Conservation (phyloP, 2,329 filamentous ascomycete genomes). For the Ophiostoma tasmaniense region DNA sequence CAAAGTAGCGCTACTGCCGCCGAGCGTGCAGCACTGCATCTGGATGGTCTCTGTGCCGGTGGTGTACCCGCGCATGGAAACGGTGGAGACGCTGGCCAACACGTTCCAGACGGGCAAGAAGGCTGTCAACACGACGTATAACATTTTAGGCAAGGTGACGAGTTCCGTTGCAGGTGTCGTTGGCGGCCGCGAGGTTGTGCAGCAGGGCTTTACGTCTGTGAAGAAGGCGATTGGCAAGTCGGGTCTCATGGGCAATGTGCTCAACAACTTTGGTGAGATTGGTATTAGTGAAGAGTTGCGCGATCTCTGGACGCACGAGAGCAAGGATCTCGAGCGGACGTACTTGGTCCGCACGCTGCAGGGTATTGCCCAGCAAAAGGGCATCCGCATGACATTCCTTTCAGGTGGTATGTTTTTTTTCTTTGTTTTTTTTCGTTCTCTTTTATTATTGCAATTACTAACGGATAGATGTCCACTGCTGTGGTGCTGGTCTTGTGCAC, state of each 20-base stretch:
- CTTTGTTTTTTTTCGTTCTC: neutral
- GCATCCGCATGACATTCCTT: constrained; percentile 91
- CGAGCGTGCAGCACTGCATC: constrained; percentile 90
- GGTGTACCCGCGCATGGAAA: constrained; percentile 83
- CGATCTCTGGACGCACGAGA: constrained; percentile 97
- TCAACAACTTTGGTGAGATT: constrained; percentile 94
- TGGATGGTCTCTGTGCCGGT: constrained; percentile 92
- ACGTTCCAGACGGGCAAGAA: constrained; percentile 94
- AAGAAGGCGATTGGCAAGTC: constrained; percentile 96
- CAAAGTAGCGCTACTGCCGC: constrained; percentile 82
- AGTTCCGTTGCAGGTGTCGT: constrained; percentile 93
- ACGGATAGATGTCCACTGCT: constrained; percentile 63
- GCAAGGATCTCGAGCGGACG: constrained; percentile 92
- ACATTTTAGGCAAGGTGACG: constrained; percentile 88
- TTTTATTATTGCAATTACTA: neutral
- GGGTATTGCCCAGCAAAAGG: constrained; percentile 90
- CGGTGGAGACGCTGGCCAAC: constrained; percentile 81
- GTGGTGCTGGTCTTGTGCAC: constrained; percentile 86
- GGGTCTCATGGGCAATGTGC: constrained; percentile 87
- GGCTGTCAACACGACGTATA: constrained; percentile 92
- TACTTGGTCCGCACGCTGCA: constrained; percentile 95
- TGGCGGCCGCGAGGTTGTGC: constrained; percentile 86
- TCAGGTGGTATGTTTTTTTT: constrained; percentile 58
- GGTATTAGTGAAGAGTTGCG: constrained; percentile 89
- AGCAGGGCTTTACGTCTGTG: constrained; percentile 84